These are phyloP conservation scores for Ramaria sp. DNA, from an alignment of 768 basidiomycete species.

Conservation along the genomic window DNA sequence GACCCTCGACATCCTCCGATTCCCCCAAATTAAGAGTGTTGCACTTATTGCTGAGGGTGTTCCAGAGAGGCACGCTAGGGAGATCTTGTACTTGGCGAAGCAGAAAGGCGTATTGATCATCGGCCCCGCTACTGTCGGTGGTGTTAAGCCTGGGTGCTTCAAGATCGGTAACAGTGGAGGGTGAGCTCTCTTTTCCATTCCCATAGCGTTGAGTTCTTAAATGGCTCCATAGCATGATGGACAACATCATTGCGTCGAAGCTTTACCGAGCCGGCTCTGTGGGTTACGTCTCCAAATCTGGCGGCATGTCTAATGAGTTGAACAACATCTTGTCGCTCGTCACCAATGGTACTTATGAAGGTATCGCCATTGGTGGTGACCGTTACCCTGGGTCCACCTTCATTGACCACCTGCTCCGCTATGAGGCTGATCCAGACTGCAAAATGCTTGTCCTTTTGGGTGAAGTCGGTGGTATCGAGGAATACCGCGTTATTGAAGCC, in stretches of 20 bases:
- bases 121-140: slow-evolving; percentile 97
- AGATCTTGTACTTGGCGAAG: slow-evolving; percentile 84
- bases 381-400: slow-evolving; percentile 98
- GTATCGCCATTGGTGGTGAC: slow-evolving; percentile 99
- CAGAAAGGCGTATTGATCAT: slow-evolving; percentile 84
- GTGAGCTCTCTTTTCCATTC: slow-evolving; percentile 31
- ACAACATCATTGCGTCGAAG: slow-evolving; percentile 98
- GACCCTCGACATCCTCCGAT: slow-evolving; percentile 82
- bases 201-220: neutral
- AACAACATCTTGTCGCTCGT: slow-evolving; percentile 97
- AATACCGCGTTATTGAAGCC: slow-evolving; percentile 97
- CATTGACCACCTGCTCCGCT: slow-evolving; percentile 97
- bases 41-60: slow-evolving; percentile 99
- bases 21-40: slow-evolving; percentile 57
- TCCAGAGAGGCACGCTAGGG: slow-evolving; percentile 92
- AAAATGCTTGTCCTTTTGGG: slow-evolving; percentile 99
- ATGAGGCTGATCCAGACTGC: slow-evolving; percentile 94
- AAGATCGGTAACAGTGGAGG: slow-evolving; percentile 98
- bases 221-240: slow-evolving; percentile 73
- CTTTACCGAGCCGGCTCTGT: slow-evolving; percentile 96
- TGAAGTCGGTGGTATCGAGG: slow-evolving; percentile 97
- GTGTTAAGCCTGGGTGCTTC: slow-evolving; percentile 99
- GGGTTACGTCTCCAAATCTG: slow-evolving; percentile 98
- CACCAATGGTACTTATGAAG: slow-evolving; percentile 99
- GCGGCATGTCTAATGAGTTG: slow-evolving; percentile 99